A percentile compares a stretch with the other conserved stretches of the same genome.
Conservation (phyloP, 352 stramenopile genomes). For the Elongisporangium undulatum region DNA sequence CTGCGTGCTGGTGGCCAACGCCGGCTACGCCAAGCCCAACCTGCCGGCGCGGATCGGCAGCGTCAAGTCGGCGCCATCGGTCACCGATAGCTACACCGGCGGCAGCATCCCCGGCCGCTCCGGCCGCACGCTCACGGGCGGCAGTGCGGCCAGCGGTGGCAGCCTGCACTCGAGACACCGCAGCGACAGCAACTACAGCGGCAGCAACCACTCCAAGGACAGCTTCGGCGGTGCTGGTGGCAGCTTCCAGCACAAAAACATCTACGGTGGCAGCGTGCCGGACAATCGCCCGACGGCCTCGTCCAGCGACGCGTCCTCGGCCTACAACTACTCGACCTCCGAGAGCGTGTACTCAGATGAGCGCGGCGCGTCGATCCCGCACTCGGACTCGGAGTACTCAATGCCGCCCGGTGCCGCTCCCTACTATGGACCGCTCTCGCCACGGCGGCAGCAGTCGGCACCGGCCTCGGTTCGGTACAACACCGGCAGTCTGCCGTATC, state of each 20-base stretch:
- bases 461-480: background rate
- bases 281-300: slow-evolving; percentile 4
- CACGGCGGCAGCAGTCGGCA: background rate
- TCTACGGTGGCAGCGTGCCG: background rate
- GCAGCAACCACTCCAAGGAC: slow-evolving; percentile 3
- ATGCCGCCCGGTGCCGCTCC: background rate
- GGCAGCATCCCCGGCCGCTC: background rate
- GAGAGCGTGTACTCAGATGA: background rate
- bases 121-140: background rate
- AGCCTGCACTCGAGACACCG: background rate
- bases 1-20: slow-evolving; percentile 36
- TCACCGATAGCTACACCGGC: slow-evolving; percentile 1
- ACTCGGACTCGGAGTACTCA: slow-evolving; percentile 1
- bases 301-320: slow-evolving; percentile 5
- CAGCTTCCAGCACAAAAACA: slow-evolving; percentile 6
- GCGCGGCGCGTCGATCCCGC: slow-evolving; percentile 2
- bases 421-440: background rate
- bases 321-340: slow-evolving; percentile 4
- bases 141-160: background rate
- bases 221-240: slow-evolving; percentile 3
- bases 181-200: background rate
- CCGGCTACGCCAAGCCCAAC: slow-evolving; percentile 13
- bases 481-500: background rate
- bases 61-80: background rate
- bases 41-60: slow-evolving; percentile 6